Percentiles rank a stretch among this genome's conserved stretches.
Conservation (phyloP, 2,329 filamentous ascomycete genomes). For the Coccinonectria pachysandricola region DNA sequence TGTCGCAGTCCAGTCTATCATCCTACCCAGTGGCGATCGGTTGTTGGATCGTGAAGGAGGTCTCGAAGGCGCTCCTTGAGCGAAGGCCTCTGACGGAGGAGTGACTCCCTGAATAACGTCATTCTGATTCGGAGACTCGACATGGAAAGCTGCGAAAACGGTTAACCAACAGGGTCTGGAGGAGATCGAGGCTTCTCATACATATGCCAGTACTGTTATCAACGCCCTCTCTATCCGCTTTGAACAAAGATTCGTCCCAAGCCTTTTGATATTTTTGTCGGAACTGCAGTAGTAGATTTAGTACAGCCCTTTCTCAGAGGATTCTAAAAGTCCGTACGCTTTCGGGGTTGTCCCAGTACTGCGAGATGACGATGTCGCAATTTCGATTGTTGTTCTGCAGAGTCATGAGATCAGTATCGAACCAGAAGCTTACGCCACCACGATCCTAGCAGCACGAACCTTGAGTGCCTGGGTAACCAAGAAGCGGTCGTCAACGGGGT, state of each 20-base stretch:
- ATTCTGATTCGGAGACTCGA: conserved; percentile 41
- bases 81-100: conserved; percentile 30
- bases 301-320: conserved; percentile 1
- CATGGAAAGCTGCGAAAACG: conserved; percentile 45
- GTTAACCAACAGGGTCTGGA: too few species aligned
- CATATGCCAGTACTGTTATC: conserved; percentile 33
- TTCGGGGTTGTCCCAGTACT: conserved; percentile 40
- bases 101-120: conserved; percentile 33
- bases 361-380: conserved; percentile 37
- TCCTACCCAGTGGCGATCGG: conserved; percentile 44
- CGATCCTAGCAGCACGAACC: conserved; percentile 16
- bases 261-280: conserved; percentile 32
- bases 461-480: conserved; percentile 33
- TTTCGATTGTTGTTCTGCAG: conserved; percentile 33
- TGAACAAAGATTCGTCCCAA: conserved; percentile 47
- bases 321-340: conserved; percentile 16
- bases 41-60: conserved; percentile 52
- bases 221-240: conserved; percentile 41
- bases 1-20: conserved; percentile 37
- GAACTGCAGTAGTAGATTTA: conserved; percentile 27
- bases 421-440: neutral
- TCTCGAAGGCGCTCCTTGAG: conserved; percentile 41
- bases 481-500: conserved; percentile 25
- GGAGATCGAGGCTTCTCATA: conserved; percentile 17
- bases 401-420: conserved; percentile 5